These are phyloP conservation scores for Fistulina hepatica DNA, from an alignment of 1,284 basidiomycete genomes.

Conservation along the genomic window DNA sequence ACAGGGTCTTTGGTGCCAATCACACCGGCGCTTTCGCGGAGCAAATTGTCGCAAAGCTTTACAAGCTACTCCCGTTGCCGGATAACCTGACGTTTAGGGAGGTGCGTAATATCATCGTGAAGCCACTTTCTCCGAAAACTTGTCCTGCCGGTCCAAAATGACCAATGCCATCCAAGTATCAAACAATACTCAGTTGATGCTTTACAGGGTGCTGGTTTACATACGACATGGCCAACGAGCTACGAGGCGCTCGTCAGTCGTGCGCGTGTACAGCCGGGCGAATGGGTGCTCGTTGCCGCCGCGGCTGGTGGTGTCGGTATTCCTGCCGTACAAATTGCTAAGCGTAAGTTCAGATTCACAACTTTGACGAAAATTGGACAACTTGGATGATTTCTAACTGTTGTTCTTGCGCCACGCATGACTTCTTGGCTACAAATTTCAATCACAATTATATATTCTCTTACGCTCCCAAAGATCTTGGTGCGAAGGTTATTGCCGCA, in stretches of 20 bases:
- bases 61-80: slow-evolving; percentile 14
- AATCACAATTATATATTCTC: slow-evolving; percentile 13
- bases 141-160: too few species aligned
- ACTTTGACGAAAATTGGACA: too few species aligned
- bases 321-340: slow-evolving; percentile 82
- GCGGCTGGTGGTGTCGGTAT: slow-evolving; percentile 93
- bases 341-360: slow-evolving; percentile 52
- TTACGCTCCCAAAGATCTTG: too few species aligned
- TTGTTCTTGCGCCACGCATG: too few species aligned
- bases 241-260: slow-evolving; percentile 85
- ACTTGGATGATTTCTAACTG: too few species aligned
- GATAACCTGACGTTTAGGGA: slow-evolving; percentile 15
- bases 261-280: slow-evolving; percentile 66
- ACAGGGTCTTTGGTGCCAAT: slow-evolving; percentile 82
- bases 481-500: slow-evolving; percentile 73
- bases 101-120: too few species aligned
- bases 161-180: too few species aligned
- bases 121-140: too few species aligned
- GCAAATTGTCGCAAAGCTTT: slow-evolving; percentile 7
- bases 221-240: slow-evolving; percentile 82
- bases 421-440: too few species aligned
- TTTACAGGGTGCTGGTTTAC: slow-evolving; percentile 36
- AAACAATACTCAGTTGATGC: slow-evolving; percentile 13
- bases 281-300: slow-evolving; percentile 83
- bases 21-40: slow-evolving; percentile 31